Base-by-base conservation (phyloP, 2,329 filamentous ascomycete genomes). In the Neopestalotiopsis clavispora region DNA sequence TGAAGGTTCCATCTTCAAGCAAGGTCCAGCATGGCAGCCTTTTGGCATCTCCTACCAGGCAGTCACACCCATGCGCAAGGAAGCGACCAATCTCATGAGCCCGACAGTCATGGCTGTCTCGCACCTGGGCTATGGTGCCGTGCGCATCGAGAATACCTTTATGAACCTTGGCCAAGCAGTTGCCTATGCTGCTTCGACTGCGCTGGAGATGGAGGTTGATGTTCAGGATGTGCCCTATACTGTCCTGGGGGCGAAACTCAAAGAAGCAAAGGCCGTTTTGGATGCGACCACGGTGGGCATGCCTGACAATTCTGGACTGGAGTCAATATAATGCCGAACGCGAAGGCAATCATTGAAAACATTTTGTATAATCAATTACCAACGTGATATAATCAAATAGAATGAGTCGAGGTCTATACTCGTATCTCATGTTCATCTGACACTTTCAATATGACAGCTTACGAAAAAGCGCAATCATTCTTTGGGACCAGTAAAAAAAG, bases 1-100 rank as follows among this genome's bases (percentile, higher is more conserved):
- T 61, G 74, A 76, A 45, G 73, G 72, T 13, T 70, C 71, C 30
- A 70, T 75, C 56, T 73, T 71, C 69, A 72, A 71, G 57, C 65
- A 72, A 34, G 66, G 67, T 3, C 71, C 71, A 62, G 32, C 30
- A 49, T 71, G 71, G 69, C 70, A 70, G 28, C 71, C 71, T 13
- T 72, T 72, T 65, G 70, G 70, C 17, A 66, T 71, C 20, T 42
- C 71, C 13, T 72, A 69, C 34, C 69, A 69, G 13, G 63, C 70
- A 28, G 38, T 72, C 23, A 67, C 71, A 14, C 69, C 71, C n/a
- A 61, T 59, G 23, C 40, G 66, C 52, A 42, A 32, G 17, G 71
- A 72, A 66, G 69, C 67, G 4, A 59, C n/a, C 9, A 71, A 72
- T 23, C 61, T 71, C n/a, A 45, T 70, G 13, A 69, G 67, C 6